Conservation (phyloP, 345 rosid genomes). For the Mallotus nudiflorus region DNA sequence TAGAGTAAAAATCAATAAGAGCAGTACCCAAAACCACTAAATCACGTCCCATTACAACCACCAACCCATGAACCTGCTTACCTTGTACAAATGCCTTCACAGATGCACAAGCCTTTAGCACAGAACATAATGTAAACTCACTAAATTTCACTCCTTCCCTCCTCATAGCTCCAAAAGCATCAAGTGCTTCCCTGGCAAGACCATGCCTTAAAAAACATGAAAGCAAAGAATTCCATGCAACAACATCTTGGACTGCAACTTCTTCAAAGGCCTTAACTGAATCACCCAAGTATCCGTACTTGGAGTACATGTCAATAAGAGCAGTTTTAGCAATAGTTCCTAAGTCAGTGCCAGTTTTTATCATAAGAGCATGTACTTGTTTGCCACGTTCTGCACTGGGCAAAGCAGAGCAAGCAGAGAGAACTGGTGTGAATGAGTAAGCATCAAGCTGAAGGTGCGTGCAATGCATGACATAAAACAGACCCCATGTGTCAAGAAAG, state of each 20-base stretch:
- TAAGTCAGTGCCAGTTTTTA: conserved; percentile 51
- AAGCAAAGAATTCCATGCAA: conserved; percentile 74
- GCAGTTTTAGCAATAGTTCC: conserved; percentile 70
- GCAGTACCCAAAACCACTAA: conserved; percentile 72
- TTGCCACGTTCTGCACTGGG: conserved; percentile 48
- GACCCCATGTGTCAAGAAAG: conserved; percentile 50
- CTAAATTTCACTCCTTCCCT: conserved; percentile 47
- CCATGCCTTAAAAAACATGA: conserved; percentile 59
- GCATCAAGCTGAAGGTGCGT: conserved; percentile 43
- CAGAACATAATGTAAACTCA: conserved; percentile 69
- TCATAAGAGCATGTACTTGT: conserved; percentile 73
- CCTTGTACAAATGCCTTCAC: conserved; percentile 57
- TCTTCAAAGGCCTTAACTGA: conserved; percentile 55
- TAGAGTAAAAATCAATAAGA: conserved; percentile 65
- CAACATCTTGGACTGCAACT: conserved; percentile 55
- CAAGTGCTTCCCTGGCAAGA: conserved; percentile 52
- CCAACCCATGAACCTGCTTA: conserved; percentile 72
- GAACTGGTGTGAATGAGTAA: conserved; percentile 67
- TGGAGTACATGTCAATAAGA: conserved; percentile 67
- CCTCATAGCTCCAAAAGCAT: conserved; percentile 55
- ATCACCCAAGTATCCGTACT: conserved; percentile 45
- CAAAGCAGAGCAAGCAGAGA: conserved; percentile 57
- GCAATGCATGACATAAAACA: conserved; percentile 44
- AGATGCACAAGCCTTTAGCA: conserved; percentile 63
- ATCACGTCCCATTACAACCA: conserved; percentile 66